Evolutionary conservation across 345 rosid genomes (phyloP), one percentile per base, ranked within the genome.

Genomic region (Angophora floribunda): DNA sequence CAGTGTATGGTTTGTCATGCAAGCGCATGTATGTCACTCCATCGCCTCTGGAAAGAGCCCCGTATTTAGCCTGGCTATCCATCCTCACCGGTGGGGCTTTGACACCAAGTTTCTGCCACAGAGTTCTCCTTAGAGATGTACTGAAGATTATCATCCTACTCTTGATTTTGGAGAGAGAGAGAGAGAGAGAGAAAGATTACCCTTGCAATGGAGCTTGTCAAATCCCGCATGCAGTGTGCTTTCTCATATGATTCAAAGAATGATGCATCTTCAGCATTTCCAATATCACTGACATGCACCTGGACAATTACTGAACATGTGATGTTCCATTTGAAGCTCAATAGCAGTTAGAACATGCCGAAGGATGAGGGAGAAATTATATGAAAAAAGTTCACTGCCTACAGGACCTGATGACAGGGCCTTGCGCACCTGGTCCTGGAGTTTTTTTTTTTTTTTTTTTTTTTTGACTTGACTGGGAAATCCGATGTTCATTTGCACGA

Each of bases 61-160:
- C 99, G 86, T 97, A 97, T 90, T 98, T 98, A 24, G 93, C 99
- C 90, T 98, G 99, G 93, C 99, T 98, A 89, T 98, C 99, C n/a
- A 97, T 96, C 89, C 99, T 91, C 15, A 98, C 98, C 1, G 99
- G 98, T 63, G 97, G 97, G 84, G 99, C 99, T 93, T 95, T 94
- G 52, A 97, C 94, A 9, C 99, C 99, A 44, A 97, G 98, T 94
- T 97, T 98, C 99, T 98, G 95, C 67, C 13, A 59, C 88, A 52
- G 87, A 44, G 86, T 86, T 87, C 47, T 53, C 51, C 24, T 85
- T 28, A 75, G 49, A 36, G 47, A 75, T 41, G 5, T 75, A 41
- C 19, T 36, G 49, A 41, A 75, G 14, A 75, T 21, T 41, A 75
- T 75, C 41, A 10, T 10, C 14, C 49, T 1, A 14, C 84, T 41